phyloP scores from a whole-genome alignment of 1,284 basidiomycete genomes.

The Naganishia liquefaciens region DNA sequence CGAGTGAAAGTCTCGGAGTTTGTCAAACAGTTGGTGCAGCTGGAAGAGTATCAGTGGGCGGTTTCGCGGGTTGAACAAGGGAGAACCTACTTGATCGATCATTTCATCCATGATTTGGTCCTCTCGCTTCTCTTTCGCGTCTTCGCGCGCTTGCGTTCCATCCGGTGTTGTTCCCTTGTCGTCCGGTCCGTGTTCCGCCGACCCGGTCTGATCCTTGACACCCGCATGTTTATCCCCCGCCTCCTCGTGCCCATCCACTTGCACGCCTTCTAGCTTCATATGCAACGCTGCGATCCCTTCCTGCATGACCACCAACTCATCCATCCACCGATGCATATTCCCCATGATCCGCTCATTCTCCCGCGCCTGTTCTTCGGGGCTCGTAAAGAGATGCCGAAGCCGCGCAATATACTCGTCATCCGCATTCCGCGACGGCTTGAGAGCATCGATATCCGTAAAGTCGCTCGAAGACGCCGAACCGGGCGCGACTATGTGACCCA shows the following conservation, averaged over 20 bases:
- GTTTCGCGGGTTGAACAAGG: not conserved
- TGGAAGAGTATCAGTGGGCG: not conserved
- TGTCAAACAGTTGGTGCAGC: conserved; percentile 16
- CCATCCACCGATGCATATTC: conserved; percentile 23
- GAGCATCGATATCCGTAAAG: conserved; percentile 5
- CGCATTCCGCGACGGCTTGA: conserved; percentile 15
- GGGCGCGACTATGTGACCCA: conserved; percentile 13
- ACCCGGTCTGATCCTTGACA: not conserved
- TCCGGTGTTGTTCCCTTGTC: too few species aligned
- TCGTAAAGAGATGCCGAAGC: not conserved
- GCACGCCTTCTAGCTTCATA: conserved; percentile 18
- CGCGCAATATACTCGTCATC: conserved; percentile 15
- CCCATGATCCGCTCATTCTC: not conserved
- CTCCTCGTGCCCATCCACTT: not conserved
- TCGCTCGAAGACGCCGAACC: not conserved
- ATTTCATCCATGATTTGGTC: conserved; percentile 21
- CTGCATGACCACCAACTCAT: conserved; percentile 13
- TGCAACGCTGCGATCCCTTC: conserved; percentile 19
- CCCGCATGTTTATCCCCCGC: not conserved
- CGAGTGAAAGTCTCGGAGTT: conserved; percentile 23
- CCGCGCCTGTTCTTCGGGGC: conserved; percentile 11
- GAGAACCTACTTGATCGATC: conserved; percentile 10
- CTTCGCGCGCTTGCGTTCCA: not conserved
- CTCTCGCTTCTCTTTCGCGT: conserved; percentile 7
- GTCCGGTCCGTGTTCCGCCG: not conserved